These are phyloP conservation scores for Malus domestica DNA, from an alignment of 306 rosid genomes.

Conservation along the genomic window DNA sequence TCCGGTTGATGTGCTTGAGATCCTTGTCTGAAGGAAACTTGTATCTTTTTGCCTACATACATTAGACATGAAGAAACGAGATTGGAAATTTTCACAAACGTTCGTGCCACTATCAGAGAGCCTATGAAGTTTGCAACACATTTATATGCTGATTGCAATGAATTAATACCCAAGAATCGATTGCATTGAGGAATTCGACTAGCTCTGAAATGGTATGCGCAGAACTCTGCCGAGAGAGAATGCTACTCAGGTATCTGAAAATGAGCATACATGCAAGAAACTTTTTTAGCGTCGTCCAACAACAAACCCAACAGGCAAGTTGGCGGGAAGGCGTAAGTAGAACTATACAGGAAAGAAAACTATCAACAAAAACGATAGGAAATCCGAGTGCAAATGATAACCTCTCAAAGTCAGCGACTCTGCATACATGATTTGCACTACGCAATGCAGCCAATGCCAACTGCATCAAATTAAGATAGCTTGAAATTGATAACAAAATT, in stretches of 20 bases:
- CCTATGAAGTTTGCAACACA: neutral
- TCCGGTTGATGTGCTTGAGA: slow-evolving; percentile 76
- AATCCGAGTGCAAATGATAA: slow-evolving; percentile 11
- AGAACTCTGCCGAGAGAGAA: slow-evolving; percentile 50
- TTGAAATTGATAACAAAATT: neutral
- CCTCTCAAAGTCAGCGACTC: slow-evolving; percentile 71
- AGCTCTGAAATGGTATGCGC: slow-evolving; percentile 56
- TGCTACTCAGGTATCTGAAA: slow-evolving; percentile 55
- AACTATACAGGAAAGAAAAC: neutral
- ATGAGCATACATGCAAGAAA: slow-evolving; percentile 6
- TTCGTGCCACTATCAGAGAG: neutral
- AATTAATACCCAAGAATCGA: slow-evolving; percentile 66
- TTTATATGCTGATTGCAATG: neutral
- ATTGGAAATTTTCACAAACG: slow-evolving; percentile 2
- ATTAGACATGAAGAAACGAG: slow-evolving; percentile 18
- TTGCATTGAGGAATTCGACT: slow-evolving; percentile 42
- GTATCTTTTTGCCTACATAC: slow-evolving; percentile 48
- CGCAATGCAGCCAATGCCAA: slow-evolving; percentile 79
- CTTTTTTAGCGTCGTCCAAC: slow-evolving; percentile 12
- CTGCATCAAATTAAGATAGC: slow-evolving; percentile 37
- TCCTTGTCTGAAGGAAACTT: slow-evolving; percentile 77
- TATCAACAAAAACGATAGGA: neutral
- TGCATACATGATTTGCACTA: slow-evolving; percentile 52
- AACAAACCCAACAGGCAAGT: neutral
- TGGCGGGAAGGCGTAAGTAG: neutral